Evolutionary conservation across 2,329 filamentous ascomycete genomes (phyloP).

Genomic region (Colletotrichum nymphaeae): DNA sequence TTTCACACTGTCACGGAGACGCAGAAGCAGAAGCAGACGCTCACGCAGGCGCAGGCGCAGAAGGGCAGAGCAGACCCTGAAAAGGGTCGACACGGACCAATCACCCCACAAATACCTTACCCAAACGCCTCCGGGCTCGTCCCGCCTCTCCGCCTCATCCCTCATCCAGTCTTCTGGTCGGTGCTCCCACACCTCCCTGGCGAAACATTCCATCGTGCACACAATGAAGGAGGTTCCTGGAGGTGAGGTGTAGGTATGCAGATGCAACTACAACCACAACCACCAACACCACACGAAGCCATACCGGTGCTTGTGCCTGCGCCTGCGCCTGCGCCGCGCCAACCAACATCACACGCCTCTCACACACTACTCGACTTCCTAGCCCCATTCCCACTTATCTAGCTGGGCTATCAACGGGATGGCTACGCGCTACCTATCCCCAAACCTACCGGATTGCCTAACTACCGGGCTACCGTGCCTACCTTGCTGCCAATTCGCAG

Average conservation of each 20-base stretch:
- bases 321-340: neutral
- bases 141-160: slow-evolving; percentile 1
- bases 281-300: slow-evolving; percentile 1
- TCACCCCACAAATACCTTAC: slow-evolving; percentile 32
- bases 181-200: slow-evolving; percentile 21
- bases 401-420: slow-evolving; percentile 30
- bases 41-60: neutral
- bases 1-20: slow-evolving; percentile 19
- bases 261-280: neutral
- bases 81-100: slow-evolving; percentile 9
- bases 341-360: slow-evolving; percentile 6
- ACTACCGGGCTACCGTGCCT: slow-evolving; percentile 11
- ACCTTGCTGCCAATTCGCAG: neutral
- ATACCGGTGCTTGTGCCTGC: slow-evolving; percentile 5
- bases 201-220: slow-evolving; percentile 21
- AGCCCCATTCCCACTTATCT: slow-evolving; percentile 13
- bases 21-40: neutral
- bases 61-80: slow-evolving; percentile 18
- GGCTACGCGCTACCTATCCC: slow-evolving; percentile 17
- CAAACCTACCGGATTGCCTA: slow-evolving; percentile 8
- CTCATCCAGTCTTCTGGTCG: neutral
- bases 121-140: slow-evolving; percentile 24
- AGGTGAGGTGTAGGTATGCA: neutral
- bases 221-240: neutral
- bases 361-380: neutral